These are phyloP conservation scores for Pleurotus salmoneostramineus DNA, from an alignment of 768 basidiomycete species.

Conservation along the genomic window DNA sequence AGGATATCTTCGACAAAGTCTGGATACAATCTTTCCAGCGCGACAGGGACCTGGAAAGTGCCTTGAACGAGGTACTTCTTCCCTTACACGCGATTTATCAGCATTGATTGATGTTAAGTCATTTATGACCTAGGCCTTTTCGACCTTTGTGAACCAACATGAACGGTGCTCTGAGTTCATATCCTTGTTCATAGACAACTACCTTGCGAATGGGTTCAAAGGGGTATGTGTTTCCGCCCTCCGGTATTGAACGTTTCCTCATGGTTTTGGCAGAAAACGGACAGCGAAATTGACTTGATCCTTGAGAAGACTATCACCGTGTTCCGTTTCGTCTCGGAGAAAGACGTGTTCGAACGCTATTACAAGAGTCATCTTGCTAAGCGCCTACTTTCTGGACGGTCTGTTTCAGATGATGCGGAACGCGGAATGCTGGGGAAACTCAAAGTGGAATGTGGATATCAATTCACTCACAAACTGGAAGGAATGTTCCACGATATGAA, in stretches of 20 bases:
- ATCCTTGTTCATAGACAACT: conserved; percentile 95
- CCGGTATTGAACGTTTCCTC: neutral
- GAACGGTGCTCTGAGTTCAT: conserved; percentile 90
- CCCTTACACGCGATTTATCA: neutral
- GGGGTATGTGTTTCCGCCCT: conserved; percentile 56
- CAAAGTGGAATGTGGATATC: conserved; percentile 93
- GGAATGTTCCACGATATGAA: conserved; percentile 99
- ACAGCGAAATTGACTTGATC: conserved; percentile 82
- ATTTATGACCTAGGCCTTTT: conserved; percentile 67
- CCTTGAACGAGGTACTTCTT: conserved; percentile 73
- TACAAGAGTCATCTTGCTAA: conserved; percentile 96
- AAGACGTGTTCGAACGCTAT: conserved; percentile 96
- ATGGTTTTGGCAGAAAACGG: conserved; percentile 71
- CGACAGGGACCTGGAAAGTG: conserved; percentile 76
- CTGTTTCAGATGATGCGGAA: conserved; percentile 96
- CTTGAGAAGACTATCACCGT: conserved; percentile 95
- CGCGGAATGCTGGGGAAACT: conserved; percentile 96
- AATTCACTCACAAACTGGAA: conserved; percentile 97
- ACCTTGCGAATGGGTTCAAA: conserved; percentile 91
- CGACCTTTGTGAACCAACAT: conserved; percentile 86
- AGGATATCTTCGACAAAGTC: conserved; percentile 83
- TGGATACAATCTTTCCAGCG: conserved; percentile 67
- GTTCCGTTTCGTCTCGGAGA: conserved; percentile 91
- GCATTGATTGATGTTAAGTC: neutral
- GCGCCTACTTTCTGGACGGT: conserved; percentile 80